Base-by-base conservation (phyloP, 148 eudicot genomes). In the Amaranthus palmeri region DNA sequence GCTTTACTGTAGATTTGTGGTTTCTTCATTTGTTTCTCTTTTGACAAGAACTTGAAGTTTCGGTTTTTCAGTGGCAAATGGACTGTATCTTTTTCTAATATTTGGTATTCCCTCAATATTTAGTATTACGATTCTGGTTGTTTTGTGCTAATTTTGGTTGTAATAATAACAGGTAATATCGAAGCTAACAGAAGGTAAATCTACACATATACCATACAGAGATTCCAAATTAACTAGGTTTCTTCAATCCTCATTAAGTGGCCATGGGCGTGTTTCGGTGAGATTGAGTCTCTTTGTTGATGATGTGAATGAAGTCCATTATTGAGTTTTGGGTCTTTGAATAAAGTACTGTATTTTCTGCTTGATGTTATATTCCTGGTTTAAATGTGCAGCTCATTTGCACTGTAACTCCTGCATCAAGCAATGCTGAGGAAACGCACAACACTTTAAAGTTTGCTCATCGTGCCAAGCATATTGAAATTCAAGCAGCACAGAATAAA, bases 261-360 rank as follows among this genome's bases (percentile, higher is more conserved):
- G 99, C 72, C 99, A 89, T 75, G 99, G 96, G 8, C 96, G 99
- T 75, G 96, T 95, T 70, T 95, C 99, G 64, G 99, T 95, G 85
- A 85, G 97, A 74, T 61, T 15, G 58, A 61, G 51, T 68, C 67
- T 72, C 46, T 60, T 46, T 53, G 9, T 66, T 46, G 0, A 47
- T n/a, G n/a, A 41, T 62, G 61, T 54, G 52, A 48, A 2, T 61
- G 15, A 57, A 13, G 14, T 50, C 10, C n/a, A 40, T 13, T 50
- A 69, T 9, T 62, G 49, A 56, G 69, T 51, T 11, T 62, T 74
- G n/a, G 47, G 17, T 74, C 65, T 49, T 41, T n/a, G 44, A 10
- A 48, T 0, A 13, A 10, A n/a, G 15, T 74, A 54, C 0, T 8
- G 44, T 59, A 14, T 47, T 10, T 43, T 64, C 46, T 67, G 10